Conservation (phyloP, 2,329 filamentous ascomycete species). For the Aspergillus persii region DNA sequence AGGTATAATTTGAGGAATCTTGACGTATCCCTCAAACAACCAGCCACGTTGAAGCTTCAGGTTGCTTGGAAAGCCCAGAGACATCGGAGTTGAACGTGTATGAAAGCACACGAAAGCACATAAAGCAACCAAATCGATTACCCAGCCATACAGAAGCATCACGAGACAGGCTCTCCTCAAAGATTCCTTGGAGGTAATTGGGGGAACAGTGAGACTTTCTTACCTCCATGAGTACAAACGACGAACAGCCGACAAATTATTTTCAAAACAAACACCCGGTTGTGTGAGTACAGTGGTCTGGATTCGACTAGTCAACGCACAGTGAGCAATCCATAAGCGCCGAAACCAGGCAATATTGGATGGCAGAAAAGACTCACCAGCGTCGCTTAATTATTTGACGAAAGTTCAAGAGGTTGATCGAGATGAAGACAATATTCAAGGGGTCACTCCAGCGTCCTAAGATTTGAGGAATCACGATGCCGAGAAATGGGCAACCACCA, state of each 20-base stretch:
- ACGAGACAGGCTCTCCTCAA: background rate
- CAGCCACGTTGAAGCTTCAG: background rate
- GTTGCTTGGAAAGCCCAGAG: background rate
- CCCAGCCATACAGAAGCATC: background rate
- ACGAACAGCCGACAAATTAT: background rate
- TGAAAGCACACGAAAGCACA: background rate
- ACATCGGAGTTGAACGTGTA: background rate
- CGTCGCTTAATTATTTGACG: background rate
- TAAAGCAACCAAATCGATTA: background rate
- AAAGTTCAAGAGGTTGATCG: background rate
- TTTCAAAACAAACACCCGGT: background rate
- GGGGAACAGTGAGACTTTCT: background rate
- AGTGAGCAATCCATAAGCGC: background rate
- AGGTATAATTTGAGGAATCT: background rate
- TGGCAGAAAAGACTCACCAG: background rate
- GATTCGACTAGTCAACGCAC: background rate
- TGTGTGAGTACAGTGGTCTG: background rate
- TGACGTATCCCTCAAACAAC: background rate
- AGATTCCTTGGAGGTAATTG: background rate
- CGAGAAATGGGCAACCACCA: background rate
- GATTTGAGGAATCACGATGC: conserved; percentile 1
- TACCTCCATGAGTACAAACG: conserved; percentile 2
- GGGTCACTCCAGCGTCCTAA: background rate
- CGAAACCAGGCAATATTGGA: background rate
- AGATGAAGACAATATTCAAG: background rate